Conservation (phyloP, 768 basidiomycete species). For the Mycena metata region DNA sequence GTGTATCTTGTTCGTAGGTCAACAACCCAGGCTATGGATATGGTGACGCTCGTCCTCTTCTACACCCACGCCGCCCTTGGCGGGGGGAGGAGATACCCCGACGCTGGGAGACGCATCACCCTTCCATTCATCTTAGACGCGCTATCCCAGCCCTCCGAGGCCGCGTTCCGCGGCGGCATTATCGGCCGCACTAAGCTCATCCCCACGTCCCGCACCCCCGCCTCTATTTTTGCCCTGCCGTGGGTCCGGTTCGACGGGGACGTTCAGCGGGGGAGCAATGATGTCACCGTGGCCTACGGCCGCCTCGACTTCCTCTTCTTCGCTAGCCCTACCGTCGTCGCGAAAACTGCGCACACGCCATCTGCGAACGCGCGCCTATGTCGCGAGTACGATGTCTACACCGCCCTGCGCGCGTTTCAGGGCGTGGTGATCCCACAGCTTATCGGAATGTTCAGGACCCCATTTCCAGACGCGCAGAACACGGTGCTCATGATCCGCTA, state of each 20-base stretch:
- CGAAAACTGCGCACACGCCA: conserved; percentile 18
- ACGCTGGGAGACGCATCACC: conserved; percentile 4
- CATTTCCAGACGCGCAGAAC: conserved; percentile 6
- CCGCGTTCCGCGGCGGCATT: conserved; percentile 21
- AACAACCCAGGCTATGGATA: conserved; percentile 4
- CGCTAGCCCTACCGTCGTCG: conserved; percentile 9
- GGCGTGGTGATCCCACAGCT: conserved; percentile 26
- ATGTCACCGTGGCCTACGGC: conserved; percentile 19
- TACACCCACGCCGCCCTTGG: conserved; percentile 23
- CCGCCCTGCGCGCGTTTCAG: conserved; percentile 16
- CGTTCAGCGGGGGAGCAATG: conserved; percentile 25
- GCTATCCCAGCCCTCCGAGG: conserved; percentile 17
- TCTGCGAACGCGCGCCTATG: conserved; percentile 20
- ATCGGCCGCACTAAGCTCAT: conserved; percentile 20
- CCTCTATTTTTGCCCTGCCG: conserved; percentile 17
- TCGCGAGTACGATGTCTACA: conserved; percentile 18
- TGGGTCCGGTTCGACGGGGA: conserved; percentile 27
- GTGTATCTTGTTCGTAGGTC: conserved; percentile 12
- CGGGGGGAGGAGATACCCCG: conserved; percentile 9
- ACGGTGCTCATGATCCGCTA: conserved; percentile 28
- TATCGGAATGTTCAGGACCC: conserved; percentile 14
- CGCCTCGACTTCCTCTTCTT: conserved; percentile 11
- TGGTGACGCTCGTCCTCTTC: conserved; percentile 22
- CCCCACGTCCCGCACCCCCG: conserved; percentile 13
- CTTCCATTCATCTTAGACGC: conserved; percentile 19